Evolutionary conservation across 495 filamentous ascomycete species (phyloP).

Genomic region (Pyrenopolyporus hunteri): DNA sequence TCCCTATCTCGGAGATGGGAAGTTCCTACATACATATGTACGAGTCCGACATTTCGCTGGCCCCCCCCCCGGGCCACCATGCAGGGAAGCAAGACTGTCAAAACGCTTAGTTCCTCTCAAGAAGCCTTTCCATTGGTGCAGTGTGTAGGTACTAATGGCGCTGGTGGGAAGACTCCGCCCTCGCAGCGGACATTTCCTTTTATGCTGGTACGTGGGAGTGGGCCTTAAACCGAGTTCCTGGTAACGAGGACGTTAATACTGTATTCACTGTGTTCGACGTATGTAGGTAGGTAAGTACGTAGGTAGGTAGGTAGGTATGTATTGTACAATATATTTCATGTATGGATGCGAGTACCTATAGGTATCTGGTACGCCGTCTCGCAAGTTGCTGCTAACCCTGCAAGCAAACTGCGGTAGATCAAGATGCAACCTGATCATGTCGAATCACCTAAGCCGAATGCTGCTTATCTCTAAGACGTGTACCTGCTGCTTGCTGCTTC

Average conservation of each 20-base stretch:
- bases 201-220: slow-evolving; percentile 7
- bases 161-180: not conserved
- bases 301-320: too few species aligned
- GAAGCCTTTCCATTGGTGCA: not conserved
- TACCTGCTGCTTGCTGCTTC: not conserved
- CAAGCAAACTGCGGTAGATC: slow-evolving; percentile 19
- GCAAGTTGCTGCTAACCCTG: not conserved
- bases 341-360: too few species aligned
- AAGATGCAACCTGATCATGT: slow-evolving; percentile 12
- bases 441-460: not conserved
- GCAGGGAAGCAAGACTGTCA: slow-evolving; percentile 4
- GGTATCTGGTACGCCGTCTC: too few species aligned
- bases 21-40: not conserved
- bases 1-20: slow-evolving; percentile 1
- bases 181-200: slow-evolving; percentile 14
- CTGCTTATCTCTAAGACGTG: slow-evolving; percentile 7
- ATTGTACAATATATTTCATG: too few species aligned
- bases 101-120: not conserved
- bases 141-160: not conserved
- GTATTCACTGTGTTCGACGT: not conserved
- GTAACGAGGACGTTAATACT: slow-evolving; percentile 7
- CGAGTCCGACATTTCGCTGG: not conserved
- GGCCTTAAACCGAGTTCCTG: slow-evolving; percentile 26
- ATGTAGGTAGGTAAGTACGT: not conserved
- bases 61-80: not conserved